Base-by-base conservation (phyloP, 805 yeast species). In the Metschnikowia drakensbergensis region DNA sequence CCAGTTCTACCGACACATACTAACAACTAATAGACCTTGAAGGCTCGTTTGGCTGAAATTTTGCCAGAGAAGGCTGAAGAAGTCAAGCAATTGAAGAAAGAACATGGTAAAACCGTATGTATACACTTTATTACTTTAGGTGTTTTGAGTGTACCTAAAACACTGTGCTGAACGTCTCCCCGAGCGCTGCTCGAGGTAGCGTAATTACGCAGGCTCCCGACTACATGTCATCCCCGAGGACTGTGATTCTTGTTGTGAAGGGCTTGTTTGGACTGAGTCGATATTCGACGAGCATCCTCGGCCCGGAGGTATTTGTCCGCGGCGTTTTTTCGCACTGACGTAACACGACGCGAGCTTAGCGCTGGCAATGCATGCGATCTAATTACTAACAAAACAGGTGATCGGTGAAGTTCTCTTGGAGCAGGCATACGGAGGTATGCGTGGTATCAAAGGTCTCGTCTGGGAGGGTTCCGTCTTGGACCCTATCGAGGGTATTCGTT, bases 31-130 rank as follows among this genome's bases (percentile, higher is more conserved):
- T 66, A 80, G 78, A 84, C 97, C 56, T 80, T 94, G 63, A 94
- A 94, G 74, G 96, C 94, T 74, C 84, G 96, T 68, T 91, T 94
- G 67, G 95, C 90, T 49, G 96, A 88, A 66, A 77, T 88, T 58
- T 81, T 91, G 68, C 98, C 98, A 58, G 90, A 81, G 64, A 88
- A 88, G 77, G 86, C 86, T 60, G 97, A 89, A 71, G 88, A 90
- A 76, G 85, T 94, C 72, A 87, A 86, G 76, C 81, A 83, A 62
- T 83, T 92, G 71, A 90, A 92, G 74, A 79, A 88, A 70, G 95
- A 90, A 64, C 81, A 92, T 71, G 99, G 98, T 62, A 79, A 83
- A 68, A 80, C 87, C 65, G 86, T 76, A 71, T 63, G 81, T 76
- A 65, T 52, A 30, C 17, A 6, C 41, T 46, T 42, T 33, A 3